Evolutionary conservation across 768 basidiomycete species (phyloP), one percentile per base, ranked within the genome.

Genomic region (Suillus fuscotomentosus): DNA sequence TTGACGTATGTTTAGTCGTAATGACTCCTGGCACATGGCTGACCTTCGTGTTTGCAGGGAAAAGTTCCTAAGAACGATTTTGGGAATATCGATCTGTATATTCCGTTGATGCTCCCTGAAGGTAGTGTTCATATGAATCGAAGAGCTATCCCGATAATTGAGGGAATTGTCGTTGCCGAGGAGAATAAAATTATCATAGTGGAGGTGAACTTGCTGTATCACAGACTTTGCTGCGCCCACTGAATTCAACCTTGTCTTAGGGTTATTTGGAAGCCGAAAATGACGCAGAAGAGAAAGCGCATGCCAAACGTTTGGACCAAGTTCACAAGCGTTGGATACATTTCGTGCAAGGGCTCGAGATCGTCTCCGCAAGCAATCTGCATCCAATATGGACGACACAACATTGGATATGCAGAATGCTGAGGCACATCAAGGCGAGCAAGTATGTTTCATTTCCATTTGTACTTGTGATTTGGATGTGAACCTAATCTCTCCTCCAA

Each of bases 11-110:
- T 67, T 50, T 66, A 60, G 39, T 54, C 60, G 22, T 43, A 57
- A 54, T 54, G 31, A 42, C 36, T 63, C 62, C 36, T 60, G n/a
- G 38, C 22, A 39, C 48, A 27, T 67, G 34, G 68, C 61, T 47
- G 67, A 55, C 34, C 45, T 60, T 20, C 3, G 42, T 62, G 47
- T 64, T 67, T 47, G 36, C 71, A 99, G 96, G 97, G 97, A 39
- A 88, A 86, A 73, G 85, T 99, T 38, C 95, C 95, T 8, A 96
- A 93, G 79, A 99, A 99, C 71, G 87, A 89, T 67, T 99, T 97
- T 74, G 97, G 97, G 20, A 99, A 98, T 74, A 92, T 99, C 67
- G 96, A 99, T 77, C 78, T 99, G 31, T 99, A 97, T 75, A 93
- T 92, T 27, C 90, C 93, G 36, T 89, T 92, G 4, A 99, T 99